phyloP scores from a whole-genome alignment of 1,284 basidiomycete genomes.

The Ganoderma lucidum region DNA sequence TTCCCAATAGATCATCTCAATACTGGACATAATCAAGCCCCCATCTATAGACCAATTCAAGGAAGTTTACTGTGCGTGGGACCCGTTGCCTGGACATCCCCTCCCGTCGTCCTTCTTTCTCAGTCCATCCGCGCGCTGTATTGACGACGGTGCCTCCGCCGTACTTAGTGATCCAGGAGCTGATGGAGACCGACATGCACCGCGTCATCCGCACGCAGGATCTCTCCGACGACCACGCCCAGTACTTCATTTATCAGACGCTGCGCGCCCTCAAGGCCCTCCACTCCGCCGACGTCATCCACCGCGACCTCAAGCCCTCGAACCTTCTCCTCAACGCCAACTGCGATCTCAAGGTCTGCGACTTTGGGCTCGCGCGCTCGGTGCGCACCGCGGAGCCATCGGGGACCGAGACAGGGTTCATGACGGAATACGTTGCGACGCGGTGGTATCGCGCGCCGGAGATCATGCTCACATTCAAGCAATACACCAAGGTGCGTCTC shows the following conservation, averaged over 20 bases:
- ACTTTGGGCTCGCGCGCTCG: conserved; percentile 84
- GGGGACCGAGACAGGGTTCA: conserved; percentile 88
- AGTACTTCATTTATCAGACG: conserved; percentile 80
- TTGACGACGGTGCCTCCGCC: background rate
- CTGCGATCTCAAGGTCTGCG: conserved; percentile 86
- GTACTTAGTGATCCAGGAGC: conserved; percentile 72
- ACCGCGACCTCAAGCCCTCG: conserved; percentile 95
- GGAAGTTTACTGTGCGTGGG: conserved; percentile 83
- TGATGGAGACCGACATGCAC: conserved; percentile 81
- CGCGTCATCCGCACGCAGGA: conserved; percentile 82
- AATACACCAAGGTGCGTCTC: conserved; percentile 85
- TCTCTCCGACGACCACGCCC: conserved; percentile 82
- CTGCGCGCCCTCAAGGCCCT: conserved; percentile 94
- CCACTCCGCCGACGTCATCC: conserved; percentile 94
- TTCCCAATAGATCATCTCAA: conserved; percentile 84
- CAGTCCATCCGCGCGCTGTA: background rate
- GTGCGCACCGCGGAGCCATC: conserved; percentile 88
- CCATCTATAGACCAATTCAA: conserved; percentile 90
- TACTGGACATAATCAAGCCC: conserved; percentile 94
- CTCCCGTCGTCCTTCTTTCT: background rate
- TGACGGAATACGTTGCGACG: conserved; percentile 97
- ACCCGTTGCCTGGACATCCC: conserved; percentile 15
- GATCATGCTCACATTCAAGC: conserved; percentile 97
- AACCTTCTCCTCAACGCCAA: conserved; percentile 96
- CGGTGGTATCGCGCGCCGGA: conserved; percentile 95